Evolutionary conservation across 371 early-diverging fungal genomes (phyloP), one percentile per base, ranked within the genome.

Genomic region (Nematocida sp.): DNA sequence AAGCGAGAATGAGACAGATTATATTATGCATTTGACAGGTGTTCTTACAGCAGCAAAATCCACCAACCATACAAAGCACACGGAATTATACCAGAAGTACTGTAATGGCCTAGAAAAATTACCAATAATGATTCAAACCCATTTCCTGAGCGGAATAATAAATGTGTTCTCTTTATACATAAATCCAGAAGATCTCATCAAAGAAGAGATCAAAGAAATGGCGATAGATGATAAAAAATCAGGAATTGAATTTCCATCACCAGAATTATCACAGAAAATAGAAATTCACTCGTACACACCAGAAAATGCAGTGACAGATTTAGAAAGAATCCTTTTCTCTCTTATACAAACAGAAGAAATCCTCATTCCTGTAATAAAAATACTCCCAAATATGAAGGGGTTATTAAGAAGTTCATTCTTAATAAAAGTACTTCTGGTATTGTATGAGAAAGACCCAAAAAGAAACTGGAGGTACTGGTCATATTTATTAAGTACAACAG

Each of bases 401-500:
- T 39, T 78, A 5, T 5, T 78, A 18, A 56, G 44, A 39, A 55
- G n/a, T 2, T n/a, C 20, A 15, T 69, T 45, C 54, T 6, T 58
- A 7, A 40, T 39, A 46, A 45, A 27, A 27, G 23, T 58, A 2
- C 18, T 78, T 9, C 18, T 15, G 57, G 4, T 15, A n/a, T 54
- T 78, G 11, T 78, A 45, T 44, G 39, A 61, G n/a, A 69, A 42
- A 47, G 62, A 78, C 67, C 80, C 80, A 7, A 39, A 67, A 20
- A 47, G 69, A 44, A 67, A 66, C 40, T 78, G 80, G 80, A 69
- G 80, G 54, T 70, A 78, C 46, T 78, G 80, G 80, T 57, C 39
- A 11, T 7, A 15, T 61, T 70, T 78, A 18, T 25, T 67, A 7
- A n/a, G 25, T 6, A 52, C 58, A 25, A 50, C 64, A 61, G 70